Percentiles rank a stretch among this genome's conserved stretches.
Conservation (phyloP, 1,284 basidiomycete species). For the Crucibulum cyathiforme region DNA sequence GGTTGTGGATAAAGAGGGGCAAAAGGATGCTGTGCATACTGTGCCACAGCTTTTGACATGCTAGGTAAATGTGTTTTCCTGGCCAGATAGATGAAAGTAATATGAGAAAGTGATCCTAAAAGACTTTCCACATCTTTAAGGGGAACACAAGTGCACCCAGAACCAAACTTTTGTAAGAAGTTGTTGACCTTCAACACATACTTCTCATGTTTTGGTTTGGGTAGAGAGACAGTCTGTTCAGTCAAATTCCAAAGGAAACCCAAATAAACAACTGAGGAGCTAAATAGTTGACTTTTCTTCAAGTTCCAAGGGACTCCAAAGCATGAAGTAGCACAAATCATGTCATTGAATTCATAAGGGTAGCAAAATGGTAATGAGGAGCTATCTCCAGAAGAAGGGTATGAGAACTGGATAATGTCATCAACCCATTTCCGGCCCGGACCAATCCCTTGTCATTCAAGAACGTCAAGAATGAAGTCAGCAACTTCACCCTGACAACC, state of each 20-base stretch:
- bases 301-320: conserved; percentile 14
- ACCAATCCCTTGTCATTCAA: not conserved
- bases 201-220: conserved; percentile 17
- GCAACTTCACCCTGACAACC: not conserved
- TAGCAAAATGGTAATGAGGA: not conserved
- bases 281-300: conserved; percentile 12
- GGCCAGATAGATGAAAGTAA: too few species aligned
- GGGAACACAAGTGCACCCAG: not conserved
- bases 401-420: not conserved
- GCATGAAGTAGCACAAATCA: not conserved
- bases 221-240: conserved; percentile 12
- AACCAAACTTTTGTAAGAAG: conserved; percentile 2
- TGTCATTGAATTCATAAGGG: not conserved
- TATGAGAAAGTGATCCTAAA: not conserved
- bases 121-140: not conserved
- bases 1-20: too few species aligned
- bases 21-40: too few species aligned
- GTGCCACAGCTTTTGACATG: too few species aligned
- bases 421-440: conserved; percentile 4
- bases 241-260: conserved; percentile 26
- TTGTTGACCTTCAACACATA: too few species aligned
- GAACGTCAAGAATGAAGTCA: not conserved
- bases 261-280: conserved; percentile 12
- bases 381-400: not conserved
- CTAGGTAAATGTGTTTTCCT: too few species aligned